These are phyloP conservation scores for Stentor coeruleus DNA, from an alignment of 73 alveolate species.

Conservation along the genomic window DNA sequence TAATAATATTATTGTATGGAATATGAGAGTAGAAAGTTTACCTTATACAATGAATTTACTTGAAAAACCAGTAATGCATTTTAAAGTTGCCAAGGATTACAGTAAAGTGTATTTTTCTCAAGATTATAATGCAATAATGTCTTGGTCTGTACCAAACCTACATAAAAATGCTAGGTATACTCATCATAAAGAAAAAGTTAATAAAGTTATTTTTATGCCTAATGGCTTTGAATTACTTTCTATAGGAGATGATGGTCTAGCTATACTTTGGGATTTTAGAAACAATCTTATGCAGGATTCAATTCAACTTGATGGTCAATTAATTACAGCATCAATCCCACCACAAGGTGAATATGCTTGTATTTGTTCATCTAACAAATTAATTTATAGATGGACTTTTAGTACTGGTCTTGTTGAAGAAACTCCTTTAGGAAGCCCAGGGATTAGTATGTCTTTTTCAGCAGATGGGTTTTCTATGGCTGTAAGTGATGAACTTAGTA, in stretches of 20 bases:
- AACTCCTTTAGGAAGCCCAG: background rate
- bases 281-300: background rate
- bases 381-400: background rate
- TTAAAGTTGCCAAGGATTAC: background rate
- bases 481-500: background rate
- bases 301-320: background rate
- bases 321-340: background rate
- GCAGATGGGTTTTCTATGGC: background rate
- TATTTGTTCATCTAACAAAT: background rate
- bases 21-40: slow-evolving; percentile 1
- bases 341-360: background rate
- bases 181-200: background rate
- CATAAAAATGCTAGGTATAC: background rate
- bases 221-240: background rate
- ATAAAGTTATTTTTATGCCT: background rate
- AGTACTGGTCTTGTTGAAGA: background rate
- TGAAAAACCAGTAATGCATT: background rate
- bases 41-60: background rate
- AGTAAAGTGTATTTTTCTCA: background rate
- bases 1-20: background rate
- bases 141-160: background rate
- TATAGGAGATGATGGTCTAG: background rate
- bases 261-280: background rate
- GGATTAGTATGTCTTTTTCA: no score
- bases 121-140: background rate